These are phyloP conservation scores for Claviceps maximensis DNA, from an alignment of 2,329 filamentous ascomycete species.

Conservation along the genomic window DNA sequence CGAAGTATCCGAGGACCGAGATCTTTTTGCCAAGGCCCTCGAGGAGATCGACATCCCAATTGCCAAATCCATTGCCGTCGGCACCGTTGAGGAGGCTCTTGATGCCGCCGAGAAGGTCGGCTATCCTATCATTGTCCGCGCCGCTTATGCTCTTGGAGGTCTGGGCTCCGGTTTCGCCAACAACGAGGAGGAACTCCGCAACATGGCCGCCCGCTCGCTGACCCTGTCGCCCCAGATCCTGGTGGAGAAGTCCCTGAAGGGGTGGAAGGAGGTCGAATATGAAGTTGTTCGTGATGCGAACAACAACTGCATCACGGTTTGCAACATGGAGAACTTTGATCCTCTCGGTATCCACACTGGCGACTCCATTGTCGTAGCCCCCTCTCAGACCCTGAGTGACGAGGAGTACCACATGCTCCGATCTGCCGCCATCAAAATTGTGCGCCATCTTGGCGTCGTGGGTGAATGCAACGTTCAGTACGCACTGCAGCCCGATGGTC, in stretches of 20 bases:
- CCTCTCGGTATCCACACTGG: slow-evolving; percentile 95
- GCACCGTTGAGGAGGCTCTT: slow-evolving; percentile 82
- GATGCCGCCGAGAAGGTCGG: slow-evolving; percentile 76
- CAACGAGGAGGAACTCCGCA: slow-evolving; percentile 84
- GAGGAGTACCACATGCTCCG: slow-evolving; percentile 99
- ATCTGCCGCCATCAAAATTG: slow-evolving; percentile 93
- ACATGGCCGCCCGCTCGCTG: slow-evolving; percentile 83
- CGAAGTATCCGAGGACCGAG: slow-evolving; percentile 89
- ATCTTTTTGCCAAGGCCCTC: slow-evolving; percentile 87
- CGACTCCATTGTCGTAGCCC: slow-evolving; percentile 96
- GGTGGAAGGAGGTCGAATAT: slow-evolving; percentile 99
- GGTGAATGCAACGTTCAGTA: slow-evolving; percentile 99
- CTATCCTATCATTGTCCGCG: slow-evolving; percentile 96
- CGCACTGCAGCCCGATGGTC: slow-evolving; percentile 85
- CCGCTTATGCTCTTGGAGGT: slow-evolving; percentile 90
- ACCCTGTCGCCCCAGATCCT: slow-evolving; percentile 92
- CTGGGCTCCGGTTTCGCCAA: slow-evolving; percentile 93
- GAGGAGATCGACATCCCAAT: slow-evolving; percentile 98
- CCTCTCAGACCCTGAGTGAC: slow-evolving; percentile 90
- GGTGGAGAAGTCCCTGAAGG: slow-evolving; percentile 96
- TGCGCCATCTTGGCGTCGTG: slow-evolving; percentile 90
- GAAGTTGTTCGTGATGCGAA: slow-evolving; percentile 93
- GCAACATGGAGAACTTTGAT: slow-evolving; percentile 77
- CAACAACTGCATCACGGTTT: slow-evolving; percentile 98
- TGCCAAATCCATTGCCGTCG: slow-evolving; percentile 86